Base-by-base conservation (phyloP, 495 filamentous ascomycete species). In the Aspergillus kassunensis region DNA sequence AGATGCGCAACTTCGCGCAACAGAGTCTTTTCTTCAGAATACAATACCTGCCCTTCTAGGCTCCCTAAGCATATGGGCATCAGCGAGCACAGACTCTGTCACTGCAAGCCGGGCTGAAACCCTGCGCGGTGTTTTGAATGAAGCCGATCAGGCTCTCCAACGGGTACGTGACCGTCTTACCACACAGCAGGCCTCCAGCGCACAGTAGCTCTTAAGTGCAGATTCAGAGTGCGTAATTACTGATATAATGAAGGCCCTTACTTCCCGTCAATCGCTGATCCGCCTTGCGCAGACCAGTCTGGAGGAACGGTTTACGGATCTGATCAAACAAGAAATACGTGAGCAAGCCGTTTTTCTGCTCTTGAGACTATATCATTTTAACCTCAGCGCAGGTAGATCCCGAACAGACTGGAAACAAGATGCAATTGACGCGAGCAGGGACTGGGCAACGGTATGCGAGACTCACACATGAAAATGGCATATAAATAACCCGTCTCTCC, bases 61-160 rank as follows among this genome's bases (percentile, higher is more conserved):
- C 1, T 70, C 67, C 6, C 3, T 68, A 18, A 43, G 21, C 8
- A 52, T 62, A 24, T 70, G 67, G 67, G 36, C 50, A 2, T 6
- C 60, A 13, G 44, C 65, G 3, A 58, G 56, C 1, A 20, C 39
- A 6, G 50, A 60, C 24, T 2, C 34, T 1, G 34, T 62, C 9
- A 59, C 54, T 23, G 23, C 20, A 0, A 53, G 41, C 24, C 53
- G 49, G 25, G 52, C 63, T 18, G 39, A 35, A 16, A 11, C 9
- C 6, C 58, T 66, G 6, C 51, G 52, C 8, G 23, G 25, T 1
- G 47, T 34, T 29, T 35, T 62, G n/a, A 9, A 35, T 5, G 9
- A 57, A 6, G 49, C 37, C 3, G 34, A 63, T 15, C 15, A 12
- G 19, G n/a, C 19, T 37, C 46, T 65, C 44, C 33, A 18, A 27